Base-by-base conservation (phyloP, 192 early-diverging fungal genomes). In the Coemansia pectinata region DNA sequence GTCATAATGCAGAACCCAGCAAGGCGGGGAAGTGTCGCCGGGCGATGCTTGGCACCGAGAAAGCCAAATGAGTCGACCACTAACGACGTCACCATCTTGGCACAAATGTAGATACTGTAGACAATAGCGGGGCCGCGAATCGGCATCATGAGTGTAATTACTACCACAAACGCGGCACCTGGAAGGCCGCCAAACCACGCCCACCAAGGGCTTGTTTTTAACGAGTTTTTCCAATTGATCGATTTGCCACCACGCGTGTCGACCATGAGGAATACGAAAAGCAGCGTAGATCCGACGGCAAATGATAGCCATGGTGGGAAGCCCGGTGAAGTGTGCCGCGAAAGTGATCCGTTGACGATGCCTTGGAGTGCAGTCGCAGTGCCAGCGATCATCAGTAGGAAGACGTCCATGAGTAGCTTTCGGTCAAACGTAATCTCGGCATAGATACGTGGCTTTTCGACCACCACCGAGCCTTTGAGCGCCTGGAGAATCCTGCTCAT, bases 111-210 rank as follows among this genome's bases (percentile, higher is more conserved):
- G 42, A 74, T 74, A 25, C 66, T 61, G 45, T 74, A 65, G 5
- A 69, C 67, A 50, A 74, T 42, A 10, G 72, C 72, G 3, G 72
- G 41, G 15, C 72, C 72, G 1, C 62, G 66, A 17, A 55, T 65
- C 12, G 72, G 72, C 52, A 74, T 74, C 62, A 74, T 69, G 42
- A 74, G 52, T 4, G 72, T 74, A 33, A 74, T 74, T 50, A 74
- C 52, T 10, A 74, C 61, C 6, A 74, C 72, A 55, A 69, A 74
- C 0, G 67, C 67, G 5, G 72, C 66, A 17, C 72, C 72, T 5
- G 67, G 72, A 14, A 74, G 27, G 21, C 72, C 72, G 12, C 72
- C 72, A 19, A 69, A 41, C 72, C 72, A 74, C 2, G 62, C 36
- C 72, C 72, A 74, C 72, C 72, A 74, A 9, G 72, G 72, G 21